Conservation (phyloP, 2,329 filamentous ascomycete genomes). For the Rugonectria rugulosa region DNA sequence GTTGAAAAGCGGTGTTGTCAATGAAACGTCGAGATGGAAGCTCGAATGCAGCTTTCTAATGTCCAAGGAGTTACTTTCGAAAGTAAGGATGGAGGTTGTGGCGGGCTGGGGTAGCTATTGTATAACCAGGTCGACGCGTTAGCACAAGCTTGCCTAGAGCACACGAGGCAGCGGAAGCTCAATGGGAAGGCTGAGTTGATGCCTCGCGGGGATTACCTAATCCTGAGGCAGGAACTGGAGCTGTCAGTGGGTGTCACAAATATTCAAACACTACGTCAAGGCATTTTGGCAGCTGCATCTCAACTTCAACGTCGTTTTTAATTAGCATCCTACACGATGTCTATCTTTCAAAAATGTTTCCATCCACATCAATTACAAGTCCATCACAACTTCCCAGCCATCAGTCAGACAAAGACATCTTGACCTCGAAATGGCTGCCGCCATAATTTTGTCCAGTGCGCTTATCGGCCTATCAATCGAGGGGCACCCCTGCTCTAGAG, state of each 20-base stretch:
- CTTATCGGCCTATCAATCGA: slow-evolving; percentile 20
- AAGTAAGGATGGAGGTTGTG: slow-evolving; percentile 24
- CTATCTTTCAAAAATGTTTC: not conserved
- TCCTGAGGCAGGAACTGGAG: slow-evolving; percentile 44
- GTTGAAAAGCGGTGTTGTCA: slow-evolving; percentile 12
- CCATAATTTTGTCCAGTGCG: slow-evolving; percentile 31
- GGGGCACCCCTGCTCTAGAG: slow-evolving; percentile 30
- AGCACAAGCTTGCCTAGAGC: slow-evolving; percentile 58
- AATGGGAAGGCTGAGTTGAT: slow-evolving; percentile 45
- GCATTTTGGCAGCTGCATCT: not conserved
- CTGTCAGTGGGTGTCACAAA: slow-evolving; percentile 12
- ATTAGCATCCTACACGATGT: not conserved
- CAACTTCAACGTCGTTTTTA: not conserved
- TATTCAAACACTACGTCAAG: slow-evolving; percentile 2
- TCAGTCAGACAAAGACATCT: not conserved
- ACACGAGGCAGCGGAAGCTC: slow-evolving; percentile 42
- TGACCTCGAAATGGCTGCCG: not conserved
- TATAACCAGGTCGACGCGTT: slow-evolving; percentile 50
- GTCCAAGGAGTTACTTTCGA: slow-evolving; percentile 17
- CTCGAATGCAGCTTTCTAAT: slow-evolving; percentile 22
- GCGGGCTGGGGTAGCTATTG: slow-evolving; percentile 35
- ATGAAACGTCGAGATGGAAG: slow-evolving; percentile 16
- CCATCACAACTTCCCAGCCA: not conserved
- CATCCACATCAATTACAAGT: not conserved
- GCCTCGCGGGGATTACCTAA: slow-evolving; percentile 35